Percentiles rank a stretch among this genome's conserved stretches.
phyloP scores from a whole-genome alignment of 2,329 filamentous ascomycete genomes.

The Pestalotiopsis sp. region DNA sequence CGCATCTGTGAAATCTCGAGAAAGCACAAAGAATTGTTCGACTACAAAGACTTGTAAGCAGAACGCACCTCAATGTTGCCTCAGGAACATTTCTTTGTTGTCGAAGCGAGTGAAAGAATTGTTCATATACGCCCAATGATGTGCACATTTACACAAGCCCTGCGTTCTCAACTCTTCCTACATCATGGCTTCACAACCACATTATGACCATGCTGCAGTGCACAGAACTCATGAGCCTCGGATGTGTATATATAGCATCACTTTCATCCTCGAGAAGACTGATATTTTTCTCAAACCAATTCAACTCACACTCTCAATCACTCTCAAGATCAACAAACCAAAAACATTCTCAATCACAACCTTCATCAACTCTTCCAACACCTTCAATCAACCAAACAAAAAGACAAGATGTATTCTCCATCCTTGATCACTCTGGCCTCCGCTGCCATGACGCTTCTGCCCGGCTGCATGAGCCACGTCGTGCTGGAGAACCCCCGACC shows the following conservation, averaged over 20 bases:
- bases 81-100: not conserved
- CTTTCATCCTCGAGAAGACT: not conserved
- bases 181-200: not conserved
- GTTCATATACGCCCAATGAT: not conserved
- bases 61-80: not conserved
- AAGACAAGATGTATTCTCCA: not conserved
- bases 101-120: not conserved
- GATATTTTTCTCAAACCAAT: not conserved
- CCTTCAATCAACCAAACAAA: not conserved
- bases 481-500: constrained; percentile 5
- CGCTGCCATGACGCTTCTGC: not conserved
- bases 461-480: not conserved
- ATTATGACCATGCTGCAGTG: not conserved
- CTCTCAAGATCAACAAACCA: not conserved
- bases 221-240: not conserved
- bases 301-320: not conserved
- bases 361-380: not conserved
- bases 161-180: not conserved
- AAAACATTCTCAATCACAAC: not conserved
- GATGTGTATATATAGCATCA: not conserved
- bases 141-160: not conserved
- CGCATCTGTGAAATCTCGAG: not conserved
- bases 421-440: not conserved
- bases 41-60: not conserved
- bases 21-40: not conserved